Evolutionary conservation across 306 rosid species (phyloP), one percentile per base, ranked within the genome.

Genomic region (Oemleria cerasiformis): DNA sequence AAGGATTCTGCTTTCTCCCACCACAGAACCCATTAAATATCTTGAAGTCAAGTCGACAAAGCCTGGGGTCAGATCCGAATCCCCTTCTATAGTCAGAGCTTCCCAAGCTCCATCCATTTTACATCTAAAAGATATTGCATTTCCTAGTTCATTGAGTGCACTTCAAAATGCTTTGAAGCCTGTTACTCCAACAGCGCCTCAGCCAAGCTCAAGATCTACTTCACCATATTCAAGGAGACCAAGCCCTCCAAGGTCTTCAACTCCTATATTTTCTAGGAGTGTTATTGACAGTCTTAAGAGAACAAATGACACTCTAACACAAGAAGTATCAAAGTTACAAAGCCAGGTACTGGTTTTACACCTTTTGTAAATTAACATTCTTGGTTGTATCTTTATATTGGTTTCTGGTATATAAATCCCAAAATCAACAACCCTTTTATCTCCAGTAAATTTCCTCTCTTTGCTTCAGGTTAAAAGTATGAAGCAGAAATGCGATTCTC

Each of bases 241-340:
- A 47, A 95, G 99, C 87, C 96, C 96, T 54, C 92, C 96, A 9
- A 90, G 89, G 13, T 82, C 88, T 66, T 36, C 70, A 21, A 79
- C 88, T 77, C 96, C 96, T 17, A 85, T 86, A 79, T 89, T 89
- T 75, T 95, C 97, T 25, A 89, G 79, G 85, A 86, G 93, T 73
- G 82, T 95, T 59, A 85, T 95, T 40, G 99, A 95, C 34, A 86
- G 81, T 80, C 86, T 95, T 44, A 91, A 70, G 88, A 89, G 77
- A 79, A 85, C 87, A 63, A 95, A 82, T 62, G 97, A 85, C 65
- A 66, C 75, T 56, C 34, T 95, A 79, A 86, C 65, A 63, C 88
- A 88, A 75, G 96, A 95, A 80, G 78, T 88, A 45, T 73, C 88
- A 9, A 95, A 86, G 83, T 72, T 88, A 79, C 86, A 91, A 65